Percentiles rank a stretch among this genome's conserved stretches.
These are phyloP conservation scores for Globisporangium yorkense DNA, from an alignment of 352 stramenopile genomes.

Conservation along the genomic window DNA sequence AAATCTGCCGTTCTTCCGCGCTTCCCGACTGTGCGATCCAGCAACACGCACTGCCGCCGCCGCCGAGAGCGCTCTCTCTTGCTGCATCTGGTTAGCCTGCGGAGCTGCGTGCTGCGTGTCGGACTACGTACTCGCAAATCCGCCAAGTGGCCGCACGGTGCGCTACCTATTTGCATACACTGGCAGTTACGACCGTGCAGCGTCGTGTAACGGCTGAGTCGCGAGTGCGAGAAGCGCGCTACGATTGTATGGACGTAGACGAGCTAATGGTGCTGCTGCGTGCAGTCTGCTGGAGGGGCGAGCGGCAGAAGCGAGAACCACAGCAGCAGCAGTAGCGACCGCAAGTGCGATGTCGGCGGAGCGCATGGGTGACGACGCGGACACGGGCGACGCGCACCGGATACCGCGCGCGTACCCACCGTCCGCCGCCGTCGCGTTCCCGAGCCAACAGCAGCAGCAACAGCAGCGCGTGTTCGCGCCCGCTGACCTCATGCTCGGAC, in stretches of 20 bases:
- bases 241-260: not conserved
- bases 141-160: not conserved
- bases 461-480: slow-evolving; percentile 10
- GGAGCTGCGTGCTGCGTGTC: not conserved
- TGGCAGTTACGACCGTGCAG: too few relatives aligned
- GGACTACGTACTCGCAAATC: not conserved
- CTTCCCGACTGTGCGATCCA: not conserved
- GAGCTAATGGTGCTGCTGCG: slow-evolving; percentile 29
- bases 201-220: not conserved
- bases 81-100: not conserved
- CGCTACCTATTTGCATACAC: too few relatives aligned
- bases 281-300: slow-evolving; percentile 27
- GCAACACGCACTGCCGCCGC: not conserved
- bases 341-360: not conserved
- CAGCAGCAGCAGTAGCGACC: not conserved
- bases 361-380: not conserved
- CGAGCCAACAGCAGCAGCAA: slow-evolving; percentile 2
- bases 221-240: too few relatives aligned
- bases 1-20: not conserved
- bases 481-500: slow-evolving; percentile 26
- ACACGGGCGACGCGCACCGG: slow-evolving; percentile 13
- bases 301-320: not conserved
- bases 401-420: slow-evolving; percentile 19
- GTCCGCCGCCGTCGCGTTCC: slow-evolving; percentile 8
- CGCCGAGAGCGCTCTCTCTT: too few relatives aligned